Conservation (phyloP, 1,284 basidiomycete species). For the Fomitopsis pinicola region DNA sequence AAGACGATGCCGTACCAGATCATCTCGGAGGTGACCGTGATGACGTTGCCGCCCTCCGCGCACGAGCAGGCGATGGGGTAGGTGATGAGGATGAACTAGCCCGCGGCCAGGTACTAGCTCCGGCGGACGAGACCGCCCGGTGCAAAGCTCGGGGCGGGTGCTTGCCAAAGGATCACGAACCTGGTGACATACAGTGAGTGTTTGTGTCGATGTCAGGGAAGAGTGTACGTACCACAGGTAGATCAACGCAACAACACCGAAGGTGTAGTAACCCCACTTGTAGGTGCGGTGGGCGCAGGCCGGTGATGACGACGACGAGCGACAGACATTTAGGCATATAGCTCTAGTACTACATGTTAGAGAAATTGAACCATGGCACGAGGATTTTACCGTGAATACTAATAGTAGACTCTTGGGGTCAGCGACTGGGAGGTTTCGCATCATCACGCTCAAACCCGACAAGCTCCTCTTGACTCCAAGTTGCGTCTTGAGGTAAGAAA, state of each 20-base stretch:
- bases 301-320: slow-evolving; percentile 41
- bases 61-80: slow-evolving; percentile 44
- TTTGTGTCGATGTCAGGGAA: no score
- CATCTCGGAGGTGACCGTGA: slow-evolving; percentile 37
- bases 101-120: slow-evolving; percentile 36
- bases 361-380: no score
- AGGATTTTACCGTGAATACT: no score
- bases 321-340: slow-evolving; percentile 26
- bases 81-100: slow-evolving; percentile 44
- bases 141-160: slow-evolving; percentile 26
- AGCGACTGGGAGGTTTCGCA: no score
- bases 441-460: no score
- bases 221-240: slow-evolving; percentile 43
- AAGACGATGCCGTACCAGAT: slow-evolving; percentile 58
- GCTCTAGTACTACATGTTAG: no score
- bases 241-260: slow-evolving; percentile 38
- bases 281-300: slow-evolving; percentile 40
- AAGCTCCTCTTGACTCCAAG: no score
- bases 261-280: slow-evolving; percentile 44
- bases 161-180: slow-evolving; percentile 24
- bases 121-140: slow-evolving; percentile 31
- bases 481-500: no score
- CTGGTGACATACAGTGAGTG: slow-evolving; percentile 31
- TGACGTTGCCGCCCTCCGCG: slow-evolving; percentile 41
- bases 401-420: no score